These are phyloP conservation scores for Bryoerythrophyllum caledonicum DNA, from an alignment of 225 moss, liverwort and hornwort species.

Conservation along the genomic window DNA sequence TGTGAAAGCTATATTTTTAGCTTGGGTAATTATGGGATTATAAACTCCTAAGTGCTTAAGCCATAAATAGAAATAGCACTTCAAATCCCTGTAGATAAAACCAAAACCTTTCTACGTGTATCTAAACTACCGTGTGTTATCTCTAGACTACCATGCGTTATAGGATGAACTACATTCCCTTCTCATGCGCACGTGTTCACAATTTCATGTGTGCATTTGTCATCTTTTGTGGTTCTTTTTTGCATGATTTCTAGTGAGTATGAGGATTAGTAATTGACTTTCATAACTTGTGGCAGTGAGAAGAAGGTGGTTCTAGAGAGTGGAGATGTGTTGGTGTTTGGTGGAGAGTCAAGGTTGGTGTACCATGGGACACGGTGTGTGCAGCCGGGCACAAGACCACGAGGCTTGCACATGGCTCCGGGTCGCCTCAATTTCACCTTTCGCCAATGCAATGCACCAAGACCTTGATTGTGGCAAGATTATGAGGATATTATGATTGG, in stretches of 20 bases:
- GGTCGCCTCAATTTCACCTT: conserved; percentile 95
- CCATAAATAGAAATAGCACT: too few species aligned
- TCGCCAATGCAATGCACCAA: conserved; percentile 53
- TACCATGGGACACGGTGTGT: conserved; percentile 86
- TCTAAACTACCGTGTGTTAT: too few species aligned
- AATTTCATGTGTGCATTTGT: too few species aligned
- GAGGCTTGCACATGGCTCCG: conserved; percentile 81
- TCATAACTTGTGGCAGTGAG: conserved; percentile 50
- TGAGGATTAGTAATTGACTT: background rate
- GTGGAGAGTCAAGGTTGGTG: conserved; percentile 81
- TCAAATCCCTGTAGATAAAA: too few species aligned
- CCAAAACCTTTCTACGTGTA: too few species aligned
- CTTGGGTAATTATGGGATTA: too few species aligned
- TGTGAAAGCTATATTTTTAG: too few species aligned
- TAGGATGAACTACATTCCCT: too few species aligned
- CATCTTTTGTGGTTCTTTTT: background rate
- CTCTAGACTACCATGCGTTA: too few species aligned
- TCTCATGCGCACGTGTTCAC: too few species aligned
- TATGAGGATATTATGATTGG: too few species aligned
- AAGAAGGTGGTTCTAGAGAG: conserved; percentile 64
- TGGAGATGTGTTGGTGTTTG: conserved; percentile 83
- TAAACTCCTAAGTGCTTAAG: too few species aligned
- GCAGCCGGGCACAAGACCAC: conserved; percentile 82
- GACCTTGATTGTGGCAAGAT: conserved; percentile 3
- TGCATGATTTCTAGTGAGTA: background rate